Percentiles rank a stretch among this genome's conserved stretches.
Conservation (phyloP, 2,329 filamentous ascomycete species). For the Diplocarpon rosae region DNA sequence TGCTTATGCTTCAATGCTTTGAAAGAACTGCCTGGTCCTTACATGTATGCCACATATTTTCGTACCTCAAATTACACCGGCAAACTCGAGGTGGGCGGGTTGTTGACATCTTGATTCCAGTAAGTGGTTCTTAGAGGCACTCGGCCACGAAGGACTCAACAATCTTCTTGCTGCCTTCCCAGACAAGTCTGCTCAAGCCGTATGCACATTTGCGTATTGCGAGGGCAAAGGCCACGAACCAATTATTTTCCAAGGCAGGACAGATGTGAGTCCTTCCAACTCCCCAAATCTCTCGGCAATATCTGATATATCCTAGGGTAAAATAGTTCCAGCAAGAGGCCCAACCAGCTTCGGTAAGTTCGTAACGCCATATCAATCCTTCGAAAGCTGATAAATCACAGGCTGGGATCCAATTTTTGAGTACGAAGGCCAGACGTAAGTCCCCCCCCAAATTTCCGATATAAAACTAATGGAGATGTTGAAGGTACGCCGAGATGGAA, state of each 20-base stretch:
- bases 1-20: slow-evolving; percentile 87
- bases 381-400: slow-evolving; percentile 29
- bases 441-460: neutral
- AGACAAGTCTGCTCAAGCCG: slow-evolving; percentile 84
- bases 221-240: slow-evolving; percentile 74
- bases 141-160: slow-evolving; percentile 80
- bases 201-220: slow-evolving; percentile 92
- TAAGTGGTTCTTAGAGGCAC: slow-evolving; percentile 82
- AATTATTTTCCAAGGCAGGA: slow-evolving; percentile 84
- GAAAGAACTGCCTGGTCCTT: slow-evolving; percentile 84
- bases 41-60: slow-evolving; percentile 53
- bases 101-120: slow-evolving; percentile 34
- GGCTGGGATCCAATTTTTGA: slow-evolving; percentile 98
- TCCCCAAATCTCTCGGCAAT: neutral
- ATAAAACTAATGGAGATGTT: slow-evolving; percentile 8
- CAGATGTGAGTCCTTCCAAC: slow-evolving; percentile 47
- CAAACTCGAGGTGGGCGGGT: neutral
- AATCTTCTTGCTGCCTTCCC: slow-evolving; percentile 80
- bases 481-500: slow-evolving; percentile 89
- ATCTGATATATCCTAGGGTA: slow-evolving; percentile 39
- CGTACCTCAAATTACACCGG: neutral
- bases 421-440: slow-evolving; percentile 69
- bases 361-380: neutral
- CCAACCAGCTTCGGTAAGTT: slow-evolving; percentile 68
- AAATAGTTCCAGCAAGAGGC: slow-evolving; percentile 76